These are phyloP conservation scores for Lithocarpus polystachyus DNA, from an alignment of 306 rosid species.

Conservation along the genomic window DNA sequence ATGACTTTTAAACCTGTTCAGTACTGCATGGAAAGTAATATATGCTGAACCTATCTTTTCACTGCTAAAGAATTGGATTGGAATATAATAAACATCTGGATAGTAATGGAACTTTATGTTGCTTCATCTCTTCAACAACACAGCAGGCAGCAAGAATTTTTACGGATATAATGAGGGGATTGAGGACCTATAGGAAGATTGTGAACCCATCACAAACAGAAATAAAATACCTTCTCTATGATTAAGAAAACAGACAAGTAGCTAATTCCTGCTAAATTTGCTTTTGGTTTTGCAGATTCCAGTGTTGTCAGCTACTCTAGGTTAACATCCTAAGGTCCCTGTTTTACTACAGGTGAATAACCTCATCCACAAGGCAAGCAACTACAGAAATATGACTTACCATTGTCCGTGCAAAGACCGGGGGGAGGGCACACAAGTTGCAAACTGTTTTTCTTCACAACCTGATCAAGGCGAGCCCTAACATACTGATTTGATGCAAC, in stretches of 20 bases:
- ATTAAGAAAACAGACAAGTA: background rate
- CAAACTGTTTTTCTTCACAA: constrained; percentile 63
- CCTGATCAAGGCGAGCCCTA: constrained; percentile 65
- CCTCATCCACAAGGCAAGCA: constrained; percentile 16
- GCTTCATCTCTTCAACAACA: background rate
- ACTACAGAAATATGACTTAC: constrained; percentile 41
- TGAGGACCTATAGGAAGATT: background rate
- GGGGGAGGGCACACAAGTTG: constrained; percentile 94
- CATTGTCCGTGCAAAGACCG: constrained; percentile 92
- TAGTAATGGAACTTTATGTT: background rate
- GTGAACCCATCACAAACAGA: too few species aligned
- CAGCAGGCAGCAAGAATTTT: background rate
- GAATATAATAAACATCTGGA: background rate
- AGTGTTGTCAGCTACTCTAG: background rate
- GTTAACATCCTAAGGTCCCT: background rate
- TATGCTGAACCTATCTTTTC: background rate
- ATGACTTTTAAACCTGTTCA: background rate
- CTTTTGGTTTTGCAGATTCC: background rate
- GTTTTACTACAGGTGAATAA: background rate
- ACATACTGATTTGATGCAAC: constrained; percentile 93
- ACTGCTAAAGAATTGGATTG: background rate
- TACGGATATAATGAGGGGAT: background rate
- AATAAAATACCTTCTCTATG: too few species aligned
- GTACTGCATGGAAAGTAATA: background rate
- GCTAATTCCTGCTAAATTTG: background rate